Evolutionary conservation across 2,329 filamentous ascomycete species (phyloP).

Genomic region (Paraphoma chrysanthemicola): DNA sequence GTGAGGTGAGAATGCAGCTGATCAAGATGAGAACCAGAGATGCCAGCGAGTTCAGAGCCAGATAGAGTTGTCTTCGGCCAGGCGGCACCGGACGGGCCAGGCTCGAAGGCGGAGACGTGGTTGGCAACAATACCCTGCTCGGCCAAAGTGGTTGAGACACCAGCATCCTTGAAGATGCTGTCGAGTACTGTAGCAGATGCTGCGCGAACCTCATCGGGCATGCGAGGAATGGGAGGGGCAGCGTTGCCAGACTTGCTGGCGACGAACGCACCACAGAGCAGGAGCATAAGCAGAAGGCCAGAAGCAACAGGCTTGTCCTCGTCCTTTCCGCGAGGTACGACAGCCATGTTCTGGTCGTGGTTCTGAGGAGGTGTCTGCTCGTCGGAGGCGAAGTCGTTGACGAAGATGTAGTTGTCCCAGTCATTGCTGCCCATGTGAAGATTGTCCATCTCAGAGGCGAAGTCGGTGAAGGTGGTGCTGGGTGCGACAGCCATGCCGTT

Average conservation of each 20-base stretch:
- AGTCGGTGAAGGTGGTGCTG: constrained; percentile 70
- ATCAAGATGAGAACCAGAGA: constrained; percentile 46
- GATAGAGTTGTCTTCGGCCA: constrained; percentile 48
- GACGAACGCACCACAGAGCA: constrained; percentile 95
- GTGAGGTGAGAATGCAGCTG: constrained; percentile 55
- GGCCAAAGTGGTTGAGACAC: constrained; percentile 57
- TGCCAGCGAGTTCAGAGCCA: constrained; percentile 44
- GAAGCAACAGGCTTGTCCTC: constrained; percentile 73
- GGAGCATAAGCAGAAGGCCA: constrained; percentile 88
- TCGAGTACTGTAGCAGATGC: constrained; percentile 80
- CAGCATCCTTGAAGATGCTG: constrained; percentile 82
- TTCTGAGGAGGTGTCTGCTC: constrained; percentile 47
- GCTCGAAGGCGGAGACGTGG: constrained; percentile 48
- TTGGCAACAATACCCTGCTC: constrained; percentile 61
- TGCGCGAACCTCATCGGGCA: constrained; percentile 80
- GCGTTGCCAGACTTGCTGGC: constrained; percentile 81
- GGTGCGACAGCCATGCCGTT: constrained; percentile 56
- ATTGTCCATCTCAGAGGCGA: constrained; percentile 83
- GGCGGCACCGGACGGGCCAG: constrained; percentile 44
- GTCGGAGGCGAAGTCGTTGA: constrained; percentile 73
- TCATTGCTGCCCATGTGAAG: constrained; percentile 77
- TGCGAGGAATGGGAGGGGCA: constrained; percentile 74
- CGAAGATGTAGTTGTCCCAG: constrained; percentile 84
- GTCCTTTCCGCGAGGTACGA: constrained; percentile 53
- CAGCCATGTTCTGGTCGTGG: constrained; percentile 48